A percentile compares a stretch with the other conserved stretches of the same genome.
Evolutionary conservation across 257 asterid genomes (phyloP).

Genomic region (Primulina eburnea): DNA sequence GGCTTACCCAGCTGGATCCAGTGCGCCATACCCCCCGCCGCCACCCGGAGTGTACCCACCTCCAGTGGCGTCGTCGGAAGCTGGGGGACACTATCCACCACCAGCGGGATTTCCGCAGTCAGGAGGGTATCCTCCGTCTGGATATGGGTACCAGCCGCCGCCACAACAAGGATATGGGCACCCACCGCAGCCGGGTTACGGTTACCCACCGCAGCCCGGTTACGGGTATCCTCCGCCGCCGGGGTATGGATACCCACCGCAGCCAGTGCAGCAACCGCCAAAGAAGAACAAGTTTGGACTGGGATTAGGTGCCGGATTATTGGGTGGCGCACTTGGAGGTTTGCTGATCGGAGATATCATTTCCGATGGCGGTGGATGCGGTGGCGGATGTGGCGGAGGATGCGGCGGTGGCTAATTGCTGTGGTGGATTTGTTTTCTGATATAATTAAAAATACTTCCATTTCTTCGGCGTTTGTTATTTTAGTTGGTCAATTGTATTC

Average conservation of each 20-base stretch:
- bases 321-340: constrained; percentile 84
- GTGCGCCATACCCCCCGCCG: constrained; percentile 45
- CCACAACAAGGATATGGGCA: constrained; percentile 38
- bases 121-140: constrained; percentile 14
- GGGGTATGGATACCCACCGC: constrained; percentile 60
- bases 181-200: constrained; percentile 31
- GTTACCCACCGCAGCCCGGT: constrained; percentile 26
- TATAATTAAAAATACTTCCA: neutral
- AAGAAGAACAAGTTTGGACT: constrained; percentile 55
- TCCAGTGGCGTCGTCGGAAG: constrained; percentile 7
- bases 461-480: neutral
- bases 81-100: constrained; percentile 5
- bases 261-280: constrained; percentile 26
- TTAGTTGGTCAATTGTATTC: no score
- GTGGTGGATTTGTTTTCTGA: neutral
- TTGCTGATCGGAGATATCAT: constrained; percentile 63
- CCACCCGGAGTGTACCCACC: constrained; percentile 36
- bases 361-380: constrained; percentile 52
- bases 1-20: constrained; percentile 58
- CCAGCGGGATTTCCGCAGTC: constrained; percentile 15
- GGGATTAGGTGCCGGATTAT: constrained; percentile 79
- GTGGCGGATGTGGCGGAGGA: constrained; percentile 45
- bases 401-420: constrained; percentile 26
- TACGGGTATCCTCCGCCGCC: constrained; percentile 40
- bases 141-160: constrained; percentile 26